Evolutionary conservation across 257 asterid species (phyloP), one percentile per base, ranked within the genome.

Genomic region (Nicotiana attenuata): DNA sequence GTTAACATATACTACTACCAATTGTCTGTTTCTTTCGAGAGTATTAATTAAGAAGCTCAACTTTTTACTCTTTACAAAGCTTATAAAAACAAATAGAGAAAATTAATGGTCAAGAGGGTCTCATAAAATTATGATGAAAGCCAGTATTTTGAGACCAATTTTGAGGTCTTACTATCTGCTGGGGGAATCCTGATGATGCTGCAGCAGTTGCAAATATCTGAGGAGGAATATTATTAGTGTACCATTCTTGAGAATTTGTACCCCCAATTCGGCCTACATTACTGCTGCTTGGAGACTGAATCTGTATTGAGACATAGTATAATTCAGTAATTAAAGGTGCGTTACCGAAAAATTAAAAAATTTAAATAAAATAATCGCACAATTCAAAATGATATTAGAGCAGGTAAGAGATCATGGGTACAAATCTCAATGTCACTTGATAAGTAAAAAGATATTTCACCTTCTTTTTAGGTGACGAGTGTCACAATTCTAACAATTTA

Each of bases 141-240:
- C 94, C 97, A 83, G 77, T 91, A 80, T 85, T 90, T 77, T 88
- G 91, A 20, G 88, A 81, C 98, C 96, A 87, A 56, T 86, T 86
- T 80, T 92, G 92, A 14, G 91, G 86, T 84, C 86, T 81, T 68
- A 78, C 65, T 7, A 83, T 86, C 87, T 86, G 89, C 89, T 83
- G 90, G 77, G 87, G 91, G 97, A 94, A 94, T 94, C 98, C 94
- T 91, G 98, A 94, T 94, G 98, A 94, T 94, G 97, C 98, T 92
- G 98, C 98, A 90, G 94, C 97, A 89, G 82, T 75, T 50, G 92
- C 93, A 88, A 87, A 86, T 80, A 88, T 69, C 61, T 83, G 89
- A 17, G 45, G 85, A 77, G 64, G 81, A 66, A 61, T 80, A 78
- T 84, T 11, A 71, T 41, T 69, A 15, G 29, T 55, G 80, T 85